A percentile compares a stretch with the other conserved stretches of the same genome.
Evolutionary conservation across 306 rosid genomes (phyloP).

Genomic region (Malus sieversii): DNA sequence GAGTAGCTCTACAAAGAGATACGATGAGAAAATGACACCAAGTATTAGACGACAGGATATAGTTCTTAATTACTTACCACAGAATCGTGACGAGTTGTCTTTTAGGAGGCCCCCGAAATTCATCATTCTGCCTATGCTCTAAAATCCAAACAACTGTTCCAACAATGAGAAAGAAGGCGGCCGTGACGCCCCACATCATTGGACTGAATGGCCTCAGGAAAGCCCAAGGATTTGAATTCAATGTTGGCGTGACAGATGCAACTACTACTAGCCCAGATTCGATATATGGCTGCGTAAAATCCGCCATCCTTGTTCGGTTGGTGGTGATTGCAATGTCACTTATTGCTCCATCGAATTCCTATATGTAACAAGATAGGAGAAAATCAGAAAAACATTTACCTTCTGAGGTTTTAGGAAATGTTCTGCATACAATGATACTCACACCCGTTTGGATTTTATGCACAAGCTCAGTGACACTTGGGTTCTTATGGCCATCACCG

Average conservation of each 20-base stretch:
- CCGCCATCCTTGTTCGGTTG: constrained; percentile 71
- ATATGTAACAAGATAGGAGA: constrained; percentile 19
- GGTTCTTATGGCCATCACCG: constrained; percentile 66
- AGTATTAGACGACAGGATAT: background rate
- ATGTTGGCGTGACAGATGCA: constrained; percentile 42
- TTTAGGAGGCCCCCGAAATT: constrained; percentile 90
- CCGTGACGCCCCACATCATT: constrained; percentile 73
- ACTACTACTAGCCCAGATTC: constrained; percentile 95
- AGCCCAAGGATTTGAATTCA: constrained; percentile 70
- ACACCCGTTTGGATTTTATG: constrained; percentile 61
- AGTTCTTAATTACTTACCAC: constrained; percentile 42
- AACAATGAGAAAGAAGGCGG: constrained; percentile 53
- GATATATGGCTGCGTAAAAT: constrained; percentile 85
- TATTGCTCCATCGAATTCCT: constrained; percentile 78
- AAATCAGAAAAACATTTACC: constrained; percentile 17
- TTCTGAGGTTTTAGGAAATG: constrained; percentile 4
- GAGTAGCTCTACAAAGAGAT: too few relatives aligned
- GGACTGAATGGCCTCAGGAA: constrained; percentile 74
- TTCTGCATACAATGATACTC: constrained; percentile 27
- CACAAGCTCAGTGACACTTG: constrained; percentile 56
- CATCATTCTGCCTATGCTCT: constrained; percentile 89
- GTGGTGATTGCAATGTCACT: constrained; percentile 91
- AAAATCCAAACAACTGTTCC: constrained; percentile 90
- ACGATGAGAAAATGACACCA: background rate
- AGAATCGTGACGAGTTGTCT: constrained; percentile 60